Conservation (phyloP, 202 grass and related monocot genomes). For the Panicum virgatum region DNA sequence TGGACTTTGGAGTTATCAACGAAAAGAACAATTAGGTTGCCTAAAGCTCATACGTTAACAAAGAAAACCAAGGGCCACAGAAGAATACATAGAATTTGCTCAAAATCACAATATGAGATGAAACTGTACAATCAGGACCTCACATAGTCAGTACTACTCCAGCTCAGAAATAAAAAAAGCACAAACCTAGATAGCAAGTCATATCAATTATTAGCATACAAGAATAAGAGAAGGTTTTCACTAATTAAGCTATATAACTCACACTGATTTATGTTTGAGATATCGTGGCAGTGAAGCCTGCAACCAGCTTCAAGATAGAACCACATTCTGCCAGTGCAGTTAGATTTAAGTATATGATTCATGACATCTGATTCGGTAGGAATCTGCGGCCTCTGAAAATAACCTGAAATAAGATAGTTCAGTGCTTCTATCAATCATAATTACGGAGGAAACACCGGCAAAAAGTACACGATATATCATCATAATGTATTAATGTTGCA, state of each 20-base stretch:
- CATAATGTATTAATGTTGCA: not conserved
- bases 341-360: constrained; percentile 54
- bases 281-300: constrained; percentile 26
- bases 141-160: not conserved
- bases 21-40: not conserved
- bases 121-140: not conserved
- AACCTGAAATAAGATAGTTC: constrained; percentile 34
- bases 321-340: constrained; percentile 58
- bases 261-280: constrained; percentile 72
- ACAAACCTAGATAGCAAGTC: not conserved
- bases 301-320: constrained; percentile 67
- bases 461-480: not conserved
- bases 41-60: not conserved
- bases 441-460: not conserved
- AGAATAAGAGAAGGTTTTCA: not conserved
- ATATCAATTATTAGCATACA: not conserved
- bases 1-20: not conserved
- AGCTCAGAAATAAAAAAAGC: not conserved
- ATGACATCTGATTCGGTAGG: constrained; percentile 39
- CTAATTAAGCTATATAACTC: constrained; percentile 38
- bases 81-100: not conserved
- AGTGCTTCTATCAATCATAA: not conserved
- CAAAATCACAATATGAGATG: not conserved
- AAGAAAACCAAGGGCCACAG: not conserved
- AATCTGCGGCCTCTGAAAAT: constrained; percentile 48